Conservation (phyloP, 2,329 filamentous ascomycete species). For the Claviceps fusiformis region DNA sequence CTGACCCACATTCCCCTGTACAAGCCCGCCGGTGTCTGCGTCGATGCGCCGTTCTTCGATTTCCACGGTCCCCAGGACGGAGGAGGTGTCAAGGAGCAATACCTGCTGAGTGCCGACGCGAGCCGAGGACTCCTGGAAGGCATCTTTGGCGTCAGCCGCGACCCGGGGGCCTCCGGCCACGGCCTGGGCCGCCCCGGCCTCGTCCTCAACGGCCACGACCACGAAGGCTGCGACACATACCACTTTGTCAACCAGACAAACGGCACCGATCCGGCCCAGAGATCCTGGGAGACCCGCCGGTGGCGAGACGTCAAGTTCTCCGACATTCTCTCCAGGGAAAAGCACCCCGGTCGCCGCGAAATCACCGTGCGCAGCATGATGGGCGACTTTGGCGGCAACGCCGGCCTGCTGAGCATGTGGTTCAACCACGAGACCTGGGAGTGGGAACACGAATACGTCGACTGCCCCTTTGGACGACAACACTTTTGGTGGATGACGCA, state of each 20-base stretch:
- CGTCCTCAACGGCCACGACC: conserved; percentile 86
- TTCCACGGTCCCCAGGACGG: conserved; percentile 55
- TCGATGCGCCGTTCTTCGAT: conserved; percentile 70
- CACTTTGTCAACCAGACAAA: conserved; percentile 62
- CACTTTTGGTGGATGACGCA: conserved; percentile 93
- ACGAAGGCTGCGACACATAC: conserved; percentile 81
- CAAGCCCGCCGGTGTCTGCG: conserved; percentile 70
- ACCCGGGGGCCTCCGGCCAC: conserved; percentile 39
- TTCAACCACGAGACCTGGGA: conserved; percentile 60
- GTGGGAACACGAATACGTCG: conserved; percentile 72
- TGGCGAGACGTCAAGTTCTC: conserved; percentile 32
- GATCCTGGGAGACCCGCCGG: conserved; percentile 34
- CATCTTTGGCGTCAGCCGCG: conserved; percentile 63
- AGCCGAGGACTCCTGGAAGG: conserved; percentile 69
- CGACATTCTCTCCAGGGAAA: conserved; percentile 26
- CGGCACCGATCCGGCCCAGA: conserved; percentile 23
- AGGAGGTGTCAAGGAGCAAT: conserved; percentile 77
- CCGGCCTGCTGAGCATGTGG: conserved; percentile 78
- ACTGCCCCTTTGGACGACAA: conserved; percentile 70
- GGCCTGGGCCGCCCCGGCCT: conserved; percentile 62
- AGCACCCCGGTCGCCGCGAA: conserved; percentile 59
- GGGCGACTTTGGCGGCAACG: conserved; percentile 89
- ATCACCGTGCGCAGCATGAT: conserved; percentile 97
- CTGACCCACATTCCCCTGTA: conserved; percentile 87
- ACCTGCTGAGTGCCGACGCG: conserved; percentile 64